Evolutionary conservation across 768 basidiomycete genomes (phyloP).

Genomic region (Trametes gibbosa): DNA sequence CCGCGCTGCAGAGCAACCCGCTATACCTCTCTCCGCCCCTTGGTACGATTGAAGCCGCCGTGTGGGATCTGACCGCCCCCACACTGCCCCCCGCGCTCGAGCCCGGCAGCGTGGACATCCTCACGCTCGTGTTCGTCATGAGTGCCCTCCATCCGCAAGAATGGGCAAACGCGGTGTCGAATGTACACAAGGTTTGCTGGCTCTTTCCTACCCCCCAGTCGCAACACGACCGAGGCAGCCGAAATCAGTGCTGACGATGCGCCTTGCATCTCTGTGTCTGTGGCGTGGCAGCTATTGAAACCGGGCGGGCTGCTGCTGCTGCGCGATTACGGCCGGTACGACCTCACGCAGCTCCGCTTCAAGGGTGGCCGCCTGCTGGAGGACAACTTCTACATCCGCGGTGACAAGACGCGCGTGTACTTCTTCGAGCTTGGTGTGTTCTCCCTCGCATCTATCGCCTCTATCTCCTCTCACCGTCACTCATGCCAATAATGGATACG

Average conservation of each 20-base stretch:
- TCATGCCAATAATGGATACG: neutral
- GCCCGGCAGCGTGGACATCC: conserved; percentile 76
- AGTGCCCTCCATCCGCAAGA: conserved; percentile 92
- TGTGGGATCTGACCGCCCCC: conserved; percentile 86
- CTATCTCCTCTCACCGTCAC: neutral
- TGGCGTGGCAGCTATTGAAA: conserved; percentile 69
- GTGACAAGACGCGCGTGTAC: conserved; percentile 96
- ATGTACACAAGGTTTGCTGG: conserved; percentile 68
- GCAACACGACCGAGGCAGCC: no score
- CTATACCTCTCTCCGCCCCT: conserved; percentile 64
- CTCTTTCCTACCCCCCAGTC: no score
- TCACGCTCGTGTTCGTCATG: conserved; percentile 91
- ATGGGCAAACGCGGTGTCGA: conserved; percentile 80
- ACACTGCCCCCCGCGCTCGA: conserved; percentile 61
- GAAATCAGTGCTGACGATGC: no score
- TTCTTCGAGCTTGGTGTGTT: conserved; percentile 89
- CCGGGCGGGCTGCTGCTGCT: conserved; percentile 82
- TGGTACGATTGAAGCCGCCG: conserved; percentile 73
- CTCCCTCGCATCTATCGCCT: neutral
- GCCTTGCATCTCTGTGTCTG: no score
- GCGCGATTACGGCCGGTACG: conserved; percentile 93
- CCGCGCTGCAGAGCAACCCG: conserved; percentile 54
- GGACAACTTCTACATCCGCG: conserved; percentile 94
- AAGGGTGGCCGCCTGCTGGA: conserved; percentile 83
- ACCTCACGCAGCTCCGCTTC: conserved; percentile 93